Conservation (phyloP, 2,329 filamentous ascomycete genomes). For the Fusarium xyrophilum region DNA sequence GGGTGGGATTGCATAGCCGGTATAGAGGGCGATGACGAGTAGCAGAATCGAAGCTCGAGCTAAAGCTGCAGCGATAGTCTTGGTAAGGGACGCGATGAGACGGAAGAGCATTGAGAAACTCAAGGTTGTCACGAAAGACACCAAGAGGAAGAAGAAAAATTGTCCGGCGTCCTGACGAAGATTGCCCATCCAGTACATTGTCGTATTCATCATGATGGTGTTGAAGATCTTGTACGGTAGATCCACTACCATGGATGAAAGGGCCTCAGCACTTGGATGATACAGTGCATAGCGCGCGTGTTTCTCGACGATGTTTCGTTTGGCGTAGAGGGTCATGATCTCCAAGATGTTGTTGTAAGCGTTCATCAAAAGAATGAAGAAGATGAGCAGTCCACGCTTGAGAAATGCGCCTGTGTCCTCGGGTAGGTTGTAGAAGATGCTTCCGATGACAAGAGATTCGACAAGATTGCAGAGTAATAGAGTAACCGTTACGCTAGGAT, state of each 20-base stretch:
- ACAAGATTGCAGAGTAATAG: conserved; percentile 33
- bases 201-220: conserved; percentile 48
- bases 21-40: conserved; percentile 53
- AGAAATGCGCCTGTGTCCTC: conserved; percentile 15
- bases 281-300: conserved; percentile 46
- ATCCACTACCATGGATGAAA: conserved; percentile 35
- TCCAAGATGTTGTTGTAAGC: conserved; percentile 38
- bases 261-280: conserved; percentile 43
- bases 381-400: conserved; percentile 22
- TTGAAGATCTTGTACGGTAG: conserved; percentile 39
- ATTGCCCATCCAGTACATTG: conserved; percentile 72
- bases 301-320: conserved; percentile 46
- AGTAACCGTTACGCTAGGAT: conserved; percentile 30
- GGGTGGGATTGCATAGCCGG: conserved; percentile 56
- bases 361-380: conserved; percentile 36
- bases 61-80: conserved; percentile 37
- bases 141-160: conserved; percentile 57
- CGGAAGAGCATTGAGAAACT: conserved; percentile 70
- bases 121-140: conserved; percentile 62
- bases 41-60: conserved; percentile 39
- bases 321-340: conserved; percentile 41
- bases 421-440: conserved; percentile 34
- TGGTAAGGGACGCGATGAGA: conserved; percentile 41
- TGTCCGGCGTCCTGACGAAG: conserved; percentile 62
- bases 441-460: conserved; percentile 33